Evolutionary conservation across 2,329 filamentous ascomycete species (phyloP), one percentile per base, ranked within the genome.

Genomic region (Xylariaceae sp.): DNA sequence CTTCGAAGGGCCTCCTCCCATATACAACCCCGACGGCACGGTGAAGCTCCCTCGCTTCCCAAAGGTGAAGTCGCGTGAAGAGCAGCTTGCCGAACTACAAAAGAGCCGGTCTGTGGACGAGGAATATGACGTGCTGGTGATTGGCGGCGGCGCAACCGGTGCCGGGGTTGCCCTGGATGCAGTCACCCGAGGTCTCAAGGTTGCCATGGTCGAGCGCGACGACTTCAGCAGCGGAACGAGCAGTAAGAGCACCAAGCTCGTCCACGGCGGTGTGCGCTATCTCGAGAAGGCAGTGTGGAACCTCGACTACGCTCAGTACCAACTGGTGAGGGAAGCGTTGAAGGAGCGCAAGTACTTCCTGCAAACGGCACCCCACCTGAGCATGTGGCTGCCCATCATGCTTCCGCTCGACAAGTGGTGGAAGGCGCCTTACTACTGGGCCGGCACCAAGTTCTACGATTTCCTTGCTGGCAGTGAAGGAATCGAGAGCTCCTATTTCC

Each of bases 401-500:
- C 68, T 86, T 46, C 83, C 83, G 4, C 67, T 87, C 41, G 76
- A 84, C 59, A 80, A 78, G 57, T 86, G 81, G 82, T 86, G 81
- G 79, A 82, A 86, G 60, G 81, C 77, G 15, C 82, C 83, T 5
- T 86, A 87, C 63, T 86, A 83, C 60, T 86, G 82, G 82, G 76
- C 73, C 27, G 83, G 83, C 35, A 85, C 81, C 44, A 94, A 94
- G 62, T 77, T 79, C 51, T 94, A 94, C 63, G 88, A 94, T 63
- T 78, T 88, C 52, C 72, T 94, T 49, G 88, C 88, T 53, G 87
- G 87, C 11, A 83, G 82, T 28, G 87, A 94, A 62, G 88, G 88
- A 39, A 89, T 94, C 55, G 87, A 94, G 63, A 88, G 78, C 54
- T 90, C 85, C 5, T 94, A 94, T 66, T 94, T 94, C 60, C 67